phyloP scores from a whole-genome alignment of 139 green algal species.

The Mychonastes homosphaera region DNA sequence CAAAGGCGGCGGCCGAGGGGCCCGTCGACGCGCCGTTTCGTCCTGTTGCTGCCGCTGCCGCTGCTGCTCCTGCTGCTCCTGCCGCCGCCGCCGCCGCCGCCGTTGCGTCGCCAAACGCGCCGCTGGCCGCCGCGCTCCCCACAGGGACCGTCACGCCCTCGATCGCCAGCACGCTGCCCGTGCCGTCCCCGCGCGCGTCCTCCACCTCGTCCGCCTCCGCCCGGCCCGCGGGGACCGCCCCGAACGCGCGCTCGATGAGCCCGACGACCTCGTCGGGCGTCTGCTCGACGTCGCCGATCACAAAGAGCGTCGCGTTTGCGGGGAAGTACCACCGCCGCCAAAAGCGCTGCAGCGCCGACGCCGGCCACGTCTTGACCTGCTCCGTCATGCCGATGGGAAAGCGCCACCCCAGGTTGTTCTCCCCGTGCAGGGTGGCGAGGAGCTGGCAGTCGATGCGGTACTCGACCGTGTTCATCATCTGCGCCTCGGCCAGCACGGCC shows the following conservation, averaged over 20 bases:
- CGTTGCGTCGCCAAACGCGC: neutral
- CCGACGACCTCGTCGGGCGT: conserved; percentile 29
- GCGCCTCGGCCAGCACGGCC: conserved; percentile 88
- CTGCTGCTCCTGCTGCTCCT: conserved; percentile 2
- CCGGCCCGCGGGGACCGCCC: conserved; percentile 27
- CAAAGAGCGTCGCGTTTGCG: conserved; percentile 92
- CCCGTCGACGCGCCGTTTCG: neutral
- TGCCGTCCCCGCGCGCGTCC: no score
- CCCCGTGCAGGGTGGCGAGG: conserved; percentile 88
- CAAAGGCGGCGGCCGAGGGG: conserved; percentile 1
- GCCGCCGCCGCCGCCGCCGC: neutral
- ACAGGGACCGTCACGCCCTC: no score
- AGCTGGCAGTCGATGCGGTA: conserved; percentile 99
- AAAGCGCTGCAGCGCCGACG: conserved; percentile 64
- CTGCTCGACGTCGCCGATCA: conserved; percentile 85
- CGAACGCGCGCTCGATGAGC: conserved; percentile 63
- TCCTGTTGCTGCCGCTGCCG: conserved; percentile 2
- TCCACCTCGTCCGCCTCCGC: neutral
- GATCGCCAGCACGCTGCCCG: no score
- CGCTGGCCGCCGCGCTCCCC: no score
- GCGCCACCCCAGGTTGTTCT: conserved; percentile 87
- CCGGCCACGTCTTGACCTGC: conserved; percentile 79
- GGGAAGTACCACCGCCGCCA: conserved; percentile 92
- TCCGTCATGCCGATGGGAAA: conserved; percentile 97
- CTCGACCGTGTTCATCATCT: conserved; percentile 99